These are phyloP conservation scores for Ustilago sp. DNA, from an alignment of 1,284 basidiomycete species.

Conservation along the genomic window DNA sequence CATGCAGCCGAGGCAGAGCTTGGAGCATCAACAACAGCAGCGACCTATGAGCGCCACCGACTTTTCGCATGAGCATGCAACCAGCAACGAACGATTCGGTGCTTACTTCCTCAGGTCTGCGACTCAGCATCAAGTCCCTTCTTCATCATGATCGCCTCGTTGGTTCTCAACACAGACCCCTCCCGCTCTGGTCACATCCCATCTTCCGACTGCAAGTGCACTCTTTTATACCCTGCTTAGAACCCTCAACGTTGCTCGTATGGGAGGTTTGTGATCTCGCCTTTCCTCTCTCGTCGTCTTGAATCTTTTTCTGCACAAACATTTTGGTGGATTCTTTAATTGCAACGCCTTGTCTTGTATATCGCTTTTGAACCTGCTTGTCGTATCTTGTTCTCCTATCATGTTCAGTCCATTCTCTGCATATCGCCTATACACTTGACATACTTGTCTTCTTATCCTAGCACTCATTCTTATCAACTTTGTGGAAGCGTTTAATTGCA, in stretches of 20 bases:
- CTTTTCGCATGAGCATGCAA: constrained; percentile 15
- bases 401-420: not conserved
- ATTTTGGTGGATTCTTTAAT: not conserved
- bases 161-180: not conserved
- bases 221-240: not conserved
- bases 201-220: not conserved
- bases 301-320: not conserved
- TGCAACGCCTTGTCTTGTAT: not conserved
- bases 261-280: not conserved
- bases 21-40: constrained; percentile 5
- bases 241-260: not conserved
- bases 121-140: constrained; percentile 18
- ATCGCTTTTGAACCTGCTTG: not conserved
- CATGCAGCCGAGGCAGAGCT: constrained; percentile 14
- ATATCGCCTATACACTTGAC: not conserved
- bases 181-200: not conserved
- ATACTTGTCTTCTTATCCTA: not conserved
- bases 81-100: constrained; percentile 13
- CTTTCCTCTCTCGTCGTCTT: not conserved
- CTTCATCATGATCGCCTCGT: constrained; percentile 3
- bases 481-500: constrained; percentile 27
- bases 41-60: not conserved
- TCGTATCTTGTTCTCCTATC: not conserved
- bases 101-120: constrained; percentile 17
- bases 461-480: not conserved